These are phyloP conservation scores for Xerocomus spinulosus DNA, from an alignment of 768 basidiomycete genomes.

Conservation along the genomic window DNA sequence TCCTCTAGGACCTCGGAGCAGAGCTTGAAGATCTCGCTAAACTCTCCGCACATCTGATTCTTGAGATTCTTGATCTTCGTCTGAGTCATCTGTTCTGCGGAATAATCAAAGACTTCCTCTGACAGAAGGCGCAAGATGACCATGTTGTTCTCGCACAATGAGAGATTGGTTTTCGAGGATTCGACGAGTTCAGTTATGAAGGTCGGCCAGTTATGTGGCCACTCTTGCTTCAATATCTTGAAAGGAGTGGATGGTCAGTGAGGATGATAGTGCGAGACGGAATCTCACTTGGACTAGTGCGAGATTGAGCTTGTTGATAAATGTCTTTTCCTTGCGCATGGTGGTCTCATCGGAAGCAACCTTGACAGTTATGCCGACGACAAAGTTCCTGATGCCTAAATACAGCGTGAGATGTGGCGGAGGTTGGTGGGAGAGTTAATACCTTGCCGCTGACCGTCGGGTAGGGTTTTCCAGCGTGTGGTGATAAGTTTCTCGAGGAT, in stretches of 20 bases:
- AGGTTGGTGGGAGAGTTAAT: conserved; percentile 4
- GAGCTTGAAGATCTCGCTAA: conserved; percentile 95
- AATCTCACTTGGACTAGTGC: conserved; percentile 83
- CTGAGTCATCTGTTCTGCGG: conserved; percentile 98
- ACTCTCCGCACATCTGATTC: conserved; percentile 96
- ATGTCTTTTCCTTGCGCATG: conserved; percentile 90
- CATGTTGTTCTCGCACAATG: conserved; percentile 99
- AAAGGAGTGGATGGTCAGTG: conserved; percentile 6
- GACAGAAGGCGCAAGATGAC: conserved; percentile 94
- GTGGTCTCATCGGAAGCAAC: conserved; percentile 86
- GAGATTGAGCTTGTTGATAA: conserved; percentile 93
- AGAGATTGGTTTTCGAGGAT: conserved; percentile 93
- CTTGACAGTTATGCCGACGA: conserved; percentile 90
- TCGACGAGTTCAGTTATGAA: conserved; percentile 97
- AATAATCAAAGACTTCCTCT: conserved; percentile 98
- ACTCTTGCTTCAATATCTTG: conserved; percentile 98
- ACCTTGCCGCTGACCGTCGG: conserved; percentile 92
- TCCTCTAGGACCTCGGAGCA: conserved; percentile 96
- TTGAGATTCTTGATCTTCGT: conserved; percentile 96
- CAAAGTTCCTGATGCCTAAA: conserved; percentile 91
- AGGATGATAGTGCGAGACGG: background rate
- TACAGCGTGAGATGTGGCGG: conserved; percentile 9
- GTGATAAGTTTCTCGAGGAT: conserved; percentile 94
- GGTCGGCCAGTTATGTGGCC: conserved; percentile 98
- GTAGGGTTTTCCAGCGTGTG: conserved; percentile 94